These are phyloP conservation scores for Chamaecrista fasciculata DNA, from an alignment of 306 rosid species.

Conservation along the genomic window DNA sequence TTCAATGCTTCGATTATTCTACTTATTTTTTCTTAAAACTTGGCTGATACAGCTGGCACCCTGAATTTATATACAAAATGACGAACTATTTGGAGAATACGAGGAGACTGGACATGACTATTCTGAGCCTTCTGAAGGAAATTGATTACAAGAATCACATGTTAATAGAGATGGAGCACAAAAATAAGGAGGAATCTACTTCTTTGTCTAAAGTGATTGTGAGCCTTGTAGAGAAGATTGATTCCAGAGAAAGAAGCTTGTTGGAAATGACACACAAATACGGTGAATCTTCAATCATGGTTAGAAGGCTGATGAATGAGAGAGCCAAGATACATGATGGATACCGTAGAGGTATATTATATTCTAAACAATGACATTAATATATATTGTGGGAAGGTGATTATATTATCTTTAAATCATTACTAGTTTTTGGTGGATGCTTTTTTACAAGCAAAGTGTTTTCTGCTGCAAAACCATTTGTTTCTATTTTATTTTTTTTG, in stretches of 20 bases:
- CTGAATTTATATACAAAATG: slow-evolving; percentile 29
- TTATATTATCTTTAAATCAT: too few species aligned
- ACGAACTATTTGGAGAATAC: slow-evolving; percentile 12
- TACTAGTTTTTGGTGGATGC: too few species aligned
- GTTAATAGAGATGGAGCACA: slow-evolving; percentile 31
- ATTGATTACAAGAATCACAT: slow-evolving; percentile 18
- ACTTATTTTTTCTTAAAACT: background rate
- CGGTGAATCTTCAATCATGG: slow-evolving; percentile 6
- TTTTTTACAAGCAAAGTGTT: slow-evolving; percentile 11
- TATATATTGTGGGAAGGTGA: too few species aligned
- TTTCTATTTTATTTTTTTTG: too few species aligned
- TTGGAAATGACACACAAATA: slow-evolving; percentile 25
- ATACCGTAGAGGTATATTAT: slow-evolving; percentile 15
- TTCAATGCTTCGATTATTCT: background rate
- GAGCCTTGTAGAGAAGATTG: slow-evolving; percentile 14
- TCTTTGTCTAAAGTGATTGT: background rate
- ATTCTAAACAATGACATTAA: background rate
- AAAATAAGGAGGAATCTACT: background rate
- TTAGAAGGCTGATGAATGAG: slow-evolving; percentile 18
- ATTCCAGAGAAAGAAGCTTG: slow-evolving; percentile 14
- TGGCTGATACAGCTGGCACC: slow-evolving; percentile 15
- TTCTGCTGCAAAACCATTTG: background rate
- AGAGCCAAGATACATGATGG: background rate
- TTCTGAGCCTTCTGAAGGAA: slow-evolving; percentile 27
- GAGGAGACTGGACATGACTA: slow-evolving; percentile 8